phyloP scores from a whole-genome alignment of 768 basidiomycete genomes.

The Termitomyces sp. region DNA sequence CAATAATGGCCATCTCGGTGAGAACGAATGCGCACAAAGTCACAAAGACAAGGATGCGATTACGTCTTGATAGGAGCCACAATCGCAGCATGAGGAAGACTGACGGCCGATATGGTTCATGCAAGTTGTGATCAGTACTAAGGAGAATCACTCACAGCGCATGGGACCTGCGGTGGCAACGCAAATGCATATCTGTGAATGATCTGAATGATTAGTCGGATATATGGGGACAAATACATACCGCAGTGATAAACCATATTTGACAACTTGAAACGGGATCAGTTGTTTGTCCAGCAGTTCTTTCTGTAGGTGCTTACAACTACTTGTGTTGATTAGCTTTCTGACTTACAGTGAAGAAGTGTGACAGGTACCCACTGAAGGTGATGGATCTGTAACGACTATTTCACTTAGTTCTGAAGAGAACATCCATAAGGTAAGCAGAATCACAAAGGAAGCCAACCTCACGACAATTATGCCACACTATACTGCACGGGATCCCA shows the following conservation, averaged over 20 bases:
- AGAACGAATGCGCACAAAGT: constrained; percentile 24
- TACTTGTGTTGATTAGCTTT: background rate
- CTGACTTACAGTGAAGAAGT: background rate
- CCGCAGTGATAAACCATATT: constrained; percentile 12
- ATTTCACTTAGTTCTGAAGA: constrained; percentile 3
- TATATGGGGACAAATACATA: background rate
- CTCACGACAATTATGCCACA: constrained; percentile 9
- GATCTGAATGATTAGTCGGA: background rate
- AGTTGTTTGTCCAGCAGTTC: background rate
- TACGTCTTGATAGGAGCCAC: constrained; percentile 30
- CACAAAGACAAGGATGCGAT: constrained; percentile 18
- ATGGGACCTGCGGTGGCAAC: constrained; percentile 27
- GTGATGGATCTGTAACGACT: background rate
- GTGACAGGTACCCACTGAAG: background rate
- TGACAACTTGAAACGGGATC: constrained; percentile 4
- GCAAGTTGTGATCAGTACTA: background rate
- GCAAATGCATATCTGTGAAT: constrained; percentile 24
- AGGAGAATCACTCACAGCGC: constrained; percentile 21
- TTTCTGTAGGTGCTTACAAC: constrained; percentile 6
- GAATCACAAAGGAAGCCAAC: background rate
- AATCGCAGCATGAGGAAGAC: constrained; percentile 33
- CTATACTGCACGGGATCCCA: constrained; percentile 23
- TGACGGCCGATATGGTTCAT: constrained; percentile 5
- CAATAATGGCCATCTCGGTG: constrained; percentile 21
- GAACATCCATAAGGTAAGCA: background rate